Evolutionary conservation across 1,284 basidiomycete species (phyloP), one percentile per base, ranked within the genome.

Genomic region (Sanguinoderma infundibulare): DNA sequence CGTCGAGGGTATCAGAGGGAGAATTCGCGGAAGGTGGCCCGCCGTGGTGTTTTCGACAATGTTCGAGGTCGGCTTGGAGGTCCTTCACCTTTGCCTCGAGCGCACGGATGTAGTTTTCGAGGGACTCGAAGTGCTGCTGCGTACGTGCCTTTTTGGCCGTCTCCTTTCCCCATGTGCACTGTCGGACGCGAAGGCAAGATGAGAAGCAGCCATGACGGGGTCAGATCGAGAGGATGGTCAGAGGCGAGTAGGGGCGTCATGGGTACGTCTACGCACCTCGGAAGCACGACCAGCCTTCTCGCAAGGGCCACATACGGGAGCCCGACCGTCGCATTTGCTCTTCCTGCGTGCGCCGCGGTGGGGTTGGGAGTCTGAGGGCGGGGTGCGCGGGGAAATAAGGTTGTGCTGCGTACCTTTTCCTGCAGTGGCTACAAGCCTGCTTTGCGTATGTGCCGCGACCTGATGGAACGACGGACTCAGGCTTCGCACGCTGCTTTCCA

Each of bases 151-250:
- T 80, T 62, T 81, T 81, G 17, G 78, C 78, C 8, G 75, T 80
- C 57, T 83, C 83, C 60, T 79, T 77, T n/a, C 79, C 80, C 82
- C 83, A 86, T 34, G 81, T 73, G 63, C 84, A 86, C 84, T 87
- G 55, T 30, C 17, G 42, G 24, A 52, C 26, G 10, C 22, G 34
- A 53, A 49, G 40, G 1, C 9, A 20, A 49, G 17, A 22, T 5
- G 4, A 22, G 32, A n/a, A 34, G 42, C 42, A 28, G 24, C 24
- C 28, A 46, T 17, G 42, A 12, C 5, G 9, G 24, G 14, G 36
- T n/a, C n/a, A n/a, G n/a, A n/a, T n/a, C n/a, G n/a, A n/a, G 40
- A 40, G 35, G 46, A 53, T 39, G 49, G 28, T 32, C 28, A 35
- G 44, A 14, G 26, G 42, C 17, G 20, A 32, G 24, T n/a, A 40